phyloP scores from a whole-genome alignment of 2,329 filamentous ascomycete genomes.

The Cucurbitaria berberidis region DNA sequence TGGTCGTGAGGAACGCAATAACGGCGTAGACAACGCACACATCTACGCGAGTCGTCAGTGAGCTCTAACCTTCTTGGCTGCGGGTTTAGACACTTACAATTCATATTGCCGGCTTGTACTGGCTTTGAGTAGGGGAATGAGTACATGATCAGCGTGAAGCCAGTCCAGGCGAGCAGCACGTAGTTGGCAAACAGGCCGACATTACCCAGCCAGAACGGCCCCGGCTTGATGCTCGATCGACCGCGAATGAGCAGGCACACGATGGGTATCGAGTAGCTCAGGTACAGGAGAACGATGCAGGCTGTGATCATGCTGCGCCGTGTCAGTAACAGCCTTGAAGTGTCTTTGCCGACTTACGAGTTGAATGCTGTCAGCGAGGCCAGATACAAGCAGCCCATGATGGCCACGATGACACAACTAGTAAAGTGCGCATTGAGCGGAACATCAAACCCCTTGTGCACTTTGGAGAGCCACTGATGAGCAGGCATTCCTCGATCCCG shows the following conservation, averaged over 20 bases:
- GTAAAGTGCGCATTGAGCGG: conserved; percentile 54
- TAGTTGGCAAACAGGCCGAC: conserved; percentile 53
- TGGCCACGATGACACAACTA: conserved; percentile 53
- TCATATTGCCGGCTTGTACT: conserved; percentile 41
- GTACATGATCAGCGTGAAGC: conserved; percentile 59
- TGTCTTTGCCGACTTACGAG: conserved; percentile 32
- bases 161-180: conserved; percentile 55
- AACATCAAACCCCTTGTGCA: conserved; percentile 52
- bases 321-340: not conserved
- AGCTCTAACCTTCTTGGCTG: not conserved
- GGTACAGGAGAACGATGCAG: conserved; percentile 50
- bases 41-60: conserved; percentile 12
- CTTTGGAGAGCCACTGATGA: conserved; percentile 49
- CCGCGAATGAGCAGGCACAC: conserved; percentile 54
- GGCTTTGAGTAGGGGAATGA: conserved; percentile 43
- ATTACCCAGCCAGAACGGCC: conserved; percentile 57
- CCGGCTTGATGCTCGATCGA: conserved; percentile 51
- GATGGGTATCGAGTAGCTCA: conserved; percentile 52
- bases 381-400: conserved; percentile 56
- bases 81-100: conserved; percentile 17
- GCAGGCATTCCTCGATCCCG: conserved; percentile 58
- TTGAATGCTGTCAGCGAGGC: conserved; percentile 52
- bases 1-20: conserved; percentile 33
- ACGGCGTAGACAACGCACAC: conserved; percentile 29
- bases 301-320: conserved; percentile 50